Conservation (phyloP, 2,329 filamentous ascomycete species). For the Capronia americana region DNA sequence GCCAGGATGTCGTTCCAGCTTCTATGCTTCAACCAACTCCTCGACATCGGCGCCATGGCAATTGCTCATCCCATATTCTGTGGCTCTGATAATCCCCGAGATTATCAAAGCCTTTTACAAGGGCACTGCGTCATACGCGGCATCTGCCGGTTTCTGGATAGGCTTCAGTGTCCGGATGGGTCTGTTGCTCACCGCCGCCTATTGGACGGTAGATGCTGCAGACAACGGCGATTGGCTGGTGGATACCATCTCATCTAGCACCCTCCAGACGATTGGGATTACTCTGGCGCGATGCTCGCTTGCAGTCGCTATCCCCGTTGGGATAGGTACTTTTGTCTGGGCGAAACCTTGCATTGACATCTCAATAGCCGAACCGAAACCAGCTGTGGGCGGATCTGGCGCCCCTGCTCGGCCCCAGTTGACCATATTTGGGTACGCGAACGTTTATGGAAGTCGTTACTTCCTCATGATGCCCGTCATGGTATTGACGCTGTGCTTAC, state of each 20-base stretch:
- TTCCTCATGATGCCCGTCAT: constrained; percentile 82
- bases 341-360: constrained; percentile 84
- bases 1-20: constrained; percentile 93
- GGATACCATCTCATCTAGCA: constrained; percentile 60
- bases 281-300: constrained; percentile 81
- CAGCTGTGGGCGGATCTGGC: constrained; percentile 49
- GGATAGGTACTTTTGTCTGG: constrained; percentile 84
- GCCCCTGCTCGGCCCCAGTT: constrained; percentile 57
- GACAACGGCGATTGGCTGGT: constrained; percentile 84
- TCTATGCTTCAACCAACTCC: constrained; percentile 88
- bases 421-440: constrained; percentile 87
- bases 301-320: constrained; percentile 79
- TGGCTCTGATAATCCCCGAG: constrained; percentile 71
- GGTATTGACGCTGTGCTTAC: constrained; percentile 75
- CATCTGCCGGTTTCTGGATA: constrained; percentile 69
- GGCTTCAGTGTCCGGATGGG: constrained; percentile 74
- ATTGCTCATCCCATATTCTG: constrained; percentile 72
- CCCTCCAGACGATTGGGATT: constrained; percentile 75
- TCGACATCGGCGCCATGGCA: constrained; percentile 95
- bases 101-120: constrained; percentile 80
- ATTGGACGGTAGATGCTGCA: constrained; percentile 89
- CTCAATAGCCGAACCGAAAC: constrained; percentile 51
- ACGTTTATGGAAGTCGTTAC: constrained; percentile 90
- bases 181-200: constrained; percentile 75
- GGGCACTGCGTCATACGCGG: constrained; percentile 85